These are phyloP conservation scores for Psilocybe subaeruginosa DNA, from an alignment of 768 basidiomycete species.

Conservation along the genomic window DNA sequence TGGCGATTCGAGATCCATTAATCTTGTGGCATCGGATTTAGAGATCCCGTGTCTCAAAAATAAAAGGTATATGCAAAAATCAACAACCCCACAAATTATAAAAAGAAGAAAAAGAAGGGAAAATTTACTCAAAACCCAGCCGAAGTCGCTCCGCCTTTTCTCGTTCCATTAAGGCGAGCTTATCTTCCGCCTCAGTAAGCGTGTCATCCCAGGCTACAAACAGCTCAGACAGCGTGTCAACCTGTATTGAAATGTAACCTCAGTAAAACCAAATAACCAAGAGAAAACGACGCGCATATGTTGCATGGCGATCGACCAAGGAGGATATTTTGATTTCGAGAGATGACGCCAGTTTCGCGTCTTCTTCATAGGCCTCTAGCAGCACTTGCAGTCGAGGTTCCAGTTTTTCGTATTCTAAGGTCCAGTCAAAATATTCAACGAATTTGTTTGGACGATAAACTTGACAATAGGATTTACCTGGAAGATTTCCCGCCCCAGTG, in stretches of 20 bases:
- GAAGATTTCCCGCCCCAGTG: slow-evolving; percentile 70
- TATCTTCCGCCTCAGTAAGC: slow-evolving; percentile 67
- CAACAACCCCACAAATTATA: neutral
- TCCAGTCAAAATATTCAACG: neutral
- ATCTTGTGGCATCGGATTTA: too few species aligned
- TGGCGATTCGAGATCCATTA: too few species aligned
- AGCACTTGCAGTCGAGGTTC: slow-evolving; percentile 70
- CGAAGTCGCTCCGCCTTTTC: slow-evolving; percentile 61
- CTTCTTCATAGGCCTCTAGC: slow-evolving; percentile 60
- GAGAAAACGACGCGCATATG: slow-evolving; percentile 51
- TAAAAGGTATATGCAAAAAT: too few species aligned
- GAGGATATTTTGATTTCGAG: slow-evolving; percentile 69
- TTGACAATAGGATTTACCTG: slow-evolving; percentile 40
- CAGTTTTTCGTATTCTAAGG: slow-evolving; percentile 61
- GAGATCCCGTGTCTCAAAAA: too few species aligned
- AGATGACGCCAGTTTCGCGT: slow-evolving; percentile 53
- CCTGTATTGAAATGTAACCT: slow-evolving; percentile 40
- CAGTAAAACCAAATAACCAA: neutral
- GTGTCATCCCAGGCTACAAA: slow-evolving; percentile 88
- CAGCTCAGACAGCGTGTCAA: slow-evolving; percentile 80
- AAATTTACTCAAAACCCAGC: slow-evolving; percentile 57
- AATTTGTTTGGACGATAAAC: neutral
- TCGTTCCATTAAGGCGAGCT: slow-evolving; percentile 57
- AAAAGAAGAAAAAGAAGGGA: neutral
- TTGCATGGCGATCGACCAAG: slow-evolving; percentile 71